Evolutionary conservation across 202 grass and related monocot genomes (phyloP).

Genomic region (Alloteropsis angusta): DNA sequence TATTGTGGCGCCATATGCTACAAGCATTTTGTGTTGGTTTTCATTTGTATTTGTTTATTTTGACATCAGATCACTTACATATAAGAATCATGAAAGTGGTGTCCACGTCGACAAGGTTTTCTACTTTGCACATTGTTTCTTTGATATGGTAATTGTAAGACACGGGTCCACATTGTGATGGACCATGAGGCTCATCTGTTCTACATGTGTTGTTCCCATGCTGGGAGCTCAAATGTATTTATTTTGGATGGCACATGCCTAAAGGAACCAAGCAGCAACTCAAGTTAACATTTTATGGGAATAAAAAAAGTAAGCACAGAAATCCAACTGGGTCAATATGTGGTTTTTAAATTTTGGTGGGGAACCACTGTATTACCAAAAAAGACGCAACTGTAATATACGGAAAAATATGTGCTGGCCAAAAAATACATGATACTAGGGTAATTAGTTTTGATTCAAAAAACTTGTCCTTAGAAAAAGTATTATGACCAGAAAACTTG

Average conservation of each 20-base stretch:
- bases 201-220: not conserved
- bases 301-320: not conserved
- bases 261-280: conserved; percentile 12
- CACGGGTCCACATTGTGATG: not conserved
- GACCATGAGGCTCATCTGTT: not conserved
- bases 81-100: not conserved
- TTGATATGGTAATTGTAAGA: not conserved
- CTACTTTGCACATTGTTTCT: not conserved
- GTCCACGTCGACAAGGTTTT: not conserved
- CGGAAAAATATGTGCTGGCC: not conserved
- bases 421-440: not conserved
- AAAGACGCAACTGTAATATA: not conserved
- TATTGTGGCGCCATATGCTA: not conserved
- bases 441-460: not conserved
- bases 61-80: not conserved
- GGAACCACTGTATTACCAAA: not conserved
- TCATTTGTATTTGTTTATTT: conserved; percentile 1
- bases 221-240: not conserved
- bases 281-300: not conserved
- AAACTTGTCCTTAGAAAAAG: not conserved
- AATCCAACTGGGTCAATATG: not conserved
- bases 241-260: not conserved
- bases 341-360: not conserved
- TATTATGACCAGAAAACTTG: not conserved
- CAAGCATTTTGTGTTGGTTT: conserved; percentile 7